Conservation (phyloP, 495 filamentous ascomycete species). For the Penicillium cinerascens region DNA sequence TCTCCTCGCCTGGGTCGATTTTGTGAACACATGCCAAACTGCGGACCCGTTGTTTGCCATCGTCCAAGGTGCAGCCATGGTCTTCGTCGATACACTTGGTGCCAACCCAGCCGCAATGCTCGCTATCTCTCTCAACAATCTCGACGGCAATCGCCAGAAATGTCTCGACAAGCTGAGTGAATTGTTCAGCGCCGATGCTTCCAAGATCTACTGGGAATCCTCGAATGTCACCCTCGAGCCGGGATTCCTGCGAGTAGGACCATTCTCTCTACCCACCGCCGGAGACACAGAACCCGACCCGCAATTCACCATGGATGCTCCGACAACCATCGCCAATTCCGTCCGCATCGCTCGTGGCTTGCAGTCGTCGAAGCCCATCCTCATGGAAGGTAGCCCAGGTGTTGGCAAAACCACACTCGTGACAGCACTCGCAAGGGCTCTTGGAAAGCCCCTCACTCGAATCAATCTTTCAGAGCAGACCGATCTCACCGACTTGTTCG, state of each 20-base stretch:
- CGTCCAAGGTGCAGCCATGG: slow-evolving; percentile 87
- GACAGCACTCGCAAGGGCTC: slow-evolving; percentile 71
- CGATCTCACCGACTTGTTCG: slow-evolving; percentile 95
- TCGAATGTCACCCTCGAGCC: slow-evolving; percentile 48
- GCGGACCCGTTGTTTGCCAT: slow-evolving; percentile 56
- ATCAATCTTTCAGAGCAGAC: slow-evolving; percentile 99
- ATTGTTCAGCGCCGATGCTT: slow-evolving; percentile 61
- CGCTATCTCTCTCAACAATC: slow-evolving; percentile 55
- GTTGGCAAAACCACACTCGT: slow-evolving; percentile 96
- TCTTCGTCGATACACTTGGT: slow-evolving; percentile 91
- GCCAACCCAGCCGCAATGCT: slow-evolving; percentile 88
- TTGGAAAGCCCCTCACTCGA: slow-evolving; percentile 76
- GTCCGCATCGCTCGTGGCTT: slow-evolving; percentile 90
- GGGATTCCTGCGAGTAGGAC: slow-evolving; percentile 58
- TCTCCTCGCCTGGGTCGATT: slow-evolving; percentile 88
- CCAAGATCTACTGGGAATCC: slow-evolving; percentile 56
- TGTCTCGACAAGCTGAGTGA: slow-evolving; percentile 71
- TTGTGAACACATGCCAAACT: slow-evolving; percentile 65
- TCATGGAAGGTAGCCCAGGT: slow-evolving; percentile 93
- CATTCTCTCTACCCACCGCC: slow-evolving; percentile 62
- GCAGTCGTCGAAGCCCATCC: slow-evolving; percentile 81
- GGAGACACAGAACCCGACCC: slow-evolving; percentile 47
- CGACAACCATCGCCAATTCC: slow-evolving; percentile 83
- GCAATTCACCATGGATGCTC: slow-evolving; percentile 76
- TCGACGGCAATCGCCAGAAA: slow-evolving; percentile 58